These are phyloP conservation scores for Cladosporium sp. DNA, from an alignment of 2,329 filamentous ascomycete genomes.

Conservation along the genomic window DNA sequence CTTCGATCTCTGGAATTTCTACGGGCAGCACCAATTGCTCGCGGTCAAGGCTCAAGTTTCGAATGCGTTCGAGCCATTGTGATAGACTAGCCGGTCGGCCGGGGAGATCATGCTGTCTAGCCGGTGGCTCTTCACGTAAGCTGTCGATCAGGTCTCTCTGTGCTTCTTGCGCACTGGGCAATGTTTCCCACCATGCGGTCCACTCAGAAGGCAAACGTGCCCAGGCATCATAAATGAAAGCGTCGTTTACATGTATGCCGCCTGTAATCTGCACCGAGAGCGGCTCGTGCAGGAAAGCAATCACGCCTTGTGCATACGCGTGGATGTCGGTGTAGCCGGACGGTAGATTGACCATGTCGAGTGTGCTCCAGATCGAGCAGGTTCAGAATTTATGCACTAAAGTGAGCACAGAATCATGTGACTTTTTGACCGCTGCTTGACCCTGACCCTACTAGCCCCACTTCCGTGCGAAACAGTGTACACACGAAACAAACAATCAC, in stretches of 20 bases:
- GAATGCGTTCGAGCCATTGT: conserved; percentile 13
- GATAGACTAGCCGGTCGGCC: conserved; percentile 10
- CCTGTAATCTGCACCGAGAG: conserved; percentile 15
- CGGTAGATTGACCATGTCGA: conserved; percentile 10
- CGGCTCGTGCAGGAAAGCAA: conserved; percentile 14
- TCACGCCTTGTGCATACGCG: conserved; percentile 10
- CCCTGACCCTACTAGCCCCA: too few relatives aligned
- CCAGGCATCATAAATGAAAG: conserved; percentile 16
- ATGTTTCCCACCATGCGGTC: conserved; percentile 15
- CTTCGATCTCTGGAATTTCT: neutral
- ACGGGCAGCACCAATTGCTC: conserved; percentile 10
- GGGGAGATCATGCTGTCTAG: neutral
- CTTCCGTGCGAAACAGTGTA: too few relatives aligned
- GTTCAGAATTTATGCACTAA: neutral
- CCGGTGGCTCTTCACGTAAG: conserved; percentile 1
- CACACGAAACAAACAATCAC: too few relatives aligned
- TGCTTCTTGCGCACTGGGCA: conserved; percentile 8
- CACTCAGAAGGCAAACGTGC: conserved; percentile 11
- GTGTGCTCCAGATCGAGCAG: neutral
- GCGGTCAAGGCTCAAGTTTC: conserved; percentile 12
- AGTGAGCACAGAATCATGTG: too few relatives aligned
- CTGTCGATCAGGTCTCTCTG: conserved; percentile 16
- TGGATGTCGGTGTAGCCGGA: neutral
- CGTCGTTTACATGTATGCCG: conserved; percentile 18
- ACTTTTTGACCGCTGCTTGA: too few relatives aligned